Base-by-base conservation (phyloP, 2,329 filamentous ascomycete genomes). In the Pyricularia pennisetigena region DNA sequence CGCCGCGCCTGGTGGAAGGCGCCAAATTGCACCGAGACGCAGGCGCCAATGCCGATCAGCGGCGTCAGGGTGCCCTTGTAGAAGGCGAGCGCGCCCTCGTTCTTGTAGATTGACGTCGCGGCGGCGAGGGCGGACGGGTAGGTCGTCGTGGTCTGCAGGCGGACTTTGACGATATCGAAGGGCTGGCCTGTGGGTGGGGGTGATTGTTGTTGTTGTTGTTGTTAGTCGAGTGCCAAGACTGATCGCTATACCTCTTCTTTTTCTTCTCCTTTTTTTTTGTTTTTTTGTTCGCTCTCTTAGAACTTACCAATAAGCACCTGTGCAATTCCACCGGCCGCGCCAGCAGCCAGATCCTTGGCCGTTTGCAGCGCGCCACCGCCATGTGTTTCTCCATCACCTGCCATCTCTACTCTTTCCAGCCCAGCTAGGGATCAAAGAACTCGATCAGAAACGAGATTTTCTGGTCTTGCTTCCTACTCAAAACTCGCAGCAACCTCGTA, bases 21-120 rank as follows among this genome's bases (percentile, higher is more conserved):
- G 71, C 94, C 95, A 79, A 99, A 99, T 83, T 99, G 95, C 74
- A 99, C 90, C n/a, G 93, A 97, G 64, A 95, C 94, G 78, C 95
- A 99, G 73, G 95, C 95, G 73, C 95, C 95, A 76, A 99, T 98
- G 72, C 95, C 95, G 69, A 99, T 87, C 68, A 99, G 85, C 0
- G 95, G 95, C 5, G 95, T 98, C 68, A 99, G 84, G 0, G 95
- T 98, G 75, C 95, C 95, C 81, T 99, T 99, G 87, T 99, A 99
- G 83, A 99, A 99, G 69, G 95, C 95, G 14, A 91, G 81, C 2
- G 93, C 85, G 1, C 95, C 95, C 79, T 99, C 95, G 75, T 92
- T 90, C 74, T 87, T 88, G 80, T 92, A 92, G 81, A 99, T 98
- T 71, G 90, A 87, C 67, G 85, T 85, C 8, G 94, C 95, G 72